Base-by-base conservation (phyloP, 441 rosid genomes). In the Pelargonium exstipulatum region DNA sequence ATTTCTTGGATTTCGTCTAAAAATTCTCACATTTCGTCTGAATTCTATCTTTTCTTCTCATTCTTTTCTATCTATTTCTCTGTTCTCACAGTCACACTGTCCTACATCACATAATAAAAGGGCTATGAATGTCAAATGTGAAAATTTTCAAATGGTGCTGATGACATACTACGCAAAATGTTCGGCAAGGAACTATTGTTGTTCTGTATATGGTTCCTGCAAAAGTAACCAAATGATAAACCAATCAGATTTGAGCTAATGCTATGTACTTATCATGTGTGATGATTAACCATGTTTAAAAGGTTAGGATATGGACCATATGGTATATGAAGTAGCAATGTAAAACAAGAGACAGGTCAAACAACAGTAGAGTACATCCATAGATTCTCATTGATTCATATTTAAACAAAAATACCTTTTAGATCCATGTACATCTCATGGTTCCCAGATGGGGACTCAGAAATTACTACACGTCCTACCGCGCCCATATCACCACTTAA, bases 401-500 rank as follows among this genome's bases (percentile, higher is more conserved):
- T 49, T 57, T 53, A 65, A 64, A 9, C 55, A 37, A 66, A 65
- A 78, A 48, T 85, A 76, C 98, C 98, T 87, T 94, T 94, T 71
- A 94, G 82, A 81, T 94, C 98, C 66, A 94, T 73, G 81, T 78
- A 85, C 87, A 91, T 79, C 51, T 89, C 96, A 64, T 78, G 79
- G 42, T 84, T 77, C 74, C 85, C 88, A 45, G 82, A 73, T 40
- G 81, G 73, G 51, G 75, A 69, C 77, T 86, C 90, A 16, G 89
- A 83, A 74, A 91, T 79, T 69, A 94, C 80, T 67, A 91, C 79
- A 8, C 98, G 85, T 64, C 98, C 98, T 61, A 94, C 97, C 62
- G 96, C 96, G 46, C 98, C 98, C 87, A 90, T 76, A 80, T 94
- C 97, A 18, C 98, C 98, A 76, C 97, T 94, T 81, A 94, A 83